Evolutionary conservation across 805 yeast genomes (phyloP).

Genomic region (Huiozyma sinensis): DNA sequence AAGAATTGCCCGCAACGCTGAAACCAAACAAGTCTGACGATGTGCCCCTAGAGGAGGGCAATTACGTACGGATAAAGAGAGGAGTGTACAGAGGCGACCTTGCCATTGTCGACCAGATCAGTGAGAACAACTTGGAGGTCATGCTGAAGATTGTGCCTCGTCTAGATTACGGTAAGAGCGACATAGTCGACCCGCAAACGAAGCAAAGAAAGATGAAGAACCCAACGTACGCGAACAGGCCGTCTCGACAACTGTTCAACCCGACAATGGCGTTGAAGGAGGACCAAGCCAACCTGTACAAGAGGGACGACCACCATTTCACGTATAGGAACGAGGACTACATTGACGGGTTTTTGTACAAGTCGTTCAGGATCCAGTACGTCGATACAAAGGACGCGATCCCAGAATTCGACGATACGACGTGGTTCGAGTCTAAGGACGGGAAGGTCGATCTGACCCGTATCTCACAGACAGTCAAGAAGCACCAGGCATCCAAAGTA

Average conservation of each 20-base stretch:
- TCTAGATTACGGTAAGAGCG: conserved; percentile 72
- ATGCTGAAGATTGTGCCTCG: conserved; percentile 88
- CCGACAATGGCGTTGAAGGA: conserved; percentile 81
- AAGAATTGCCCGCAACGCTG: conserved; percentile 86
- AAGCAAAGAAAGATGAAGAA: conserved; percentile 41
- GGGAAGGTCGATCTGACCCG: conserved; percentile 84
- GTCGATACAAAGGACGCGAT: conserved; percentile 72
- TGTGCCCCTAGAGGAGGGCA: conserved; percentile 81
- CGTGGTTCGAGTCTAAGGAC: conserved; percentile 66
- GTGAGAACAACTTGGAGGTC: conserved; percentile 94
- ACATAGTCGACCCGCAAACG: conserved; percentile 41
- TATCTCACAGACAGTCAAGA: conserved; percentile 76
- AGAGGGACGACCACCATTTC: conserved; percentile 54
- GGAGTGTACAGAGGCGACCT: conserved; percentile 90
- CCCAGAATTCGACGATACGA: conserved; percentile 83
- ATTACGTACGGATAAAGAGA: conserved; percentile 80
- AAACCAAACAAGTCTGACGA: conserved; percentile 85
- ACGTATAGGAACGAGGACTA: conserved; percentile 82
- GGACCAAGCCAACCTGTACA: conserved; percentile 64
- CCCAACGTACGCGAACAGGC: conserved; percentile 54
- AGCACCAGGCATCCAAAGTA: conserved; percentile 42
- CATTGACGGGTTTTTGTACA: conserved; percentile 75
- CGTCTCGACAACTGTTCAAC: conserved; percentile 77
- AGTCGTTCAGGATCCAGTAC: conserved; percentile 75
- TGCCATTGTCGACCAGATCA: conserved; percentile 84